Evolutionary conservation across 306 rosid species (phyloP), one percentile per base, ranked within the genome.

Genomic region (Rubus parviflorus): DNA sequence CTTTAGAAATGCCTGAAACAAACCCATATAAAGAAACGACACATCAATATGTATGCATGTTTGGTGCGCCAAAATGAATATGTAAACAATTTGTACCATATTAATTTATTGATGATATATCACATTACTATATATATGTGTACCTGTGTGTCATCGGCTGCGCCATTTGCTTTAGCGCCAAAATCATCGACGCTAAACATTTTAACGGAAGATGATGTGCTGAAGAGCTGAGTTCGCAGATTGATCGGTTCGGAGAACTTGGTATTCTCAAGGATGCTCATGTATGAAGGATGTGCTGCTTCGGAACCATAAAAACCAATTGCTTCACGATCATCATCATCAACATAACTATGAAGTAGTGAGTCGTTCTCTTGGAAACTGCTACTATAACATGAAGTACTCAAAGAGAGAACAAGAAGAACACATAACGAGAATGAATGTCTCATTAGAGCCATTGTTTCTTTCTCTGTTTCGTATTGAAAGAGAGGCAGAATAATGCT

Each of bases 1-100:
- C 81, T 88, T 83, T 74, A 48, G 5, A 68, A 93, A 93, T 62
- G 97, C 92, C 96, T 93, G 51, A 75, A 77, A 53, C 75, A 37
- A 41, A 41, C 19, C 30, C 7, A 58, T 9, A 38, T 11, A 25
- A 19, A 15, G 20, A 41, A 40, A 4, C 19, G 47, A 14, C 45
- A 54, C 41, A 41, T 30, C 54, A 16, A 4, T 30, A 30, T 30
- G 35, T 2, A 30, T 30, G 35, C 2, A 1, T 1, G 2, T 30
- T 30, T 30, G 35, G 35, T 30, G 1, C 35, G 35, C 35, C 35
- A 30, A 42, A 42, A 42, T 42, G 7, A 5, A 4, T 42, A 42
- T 42, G 8, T 42, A 30, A 64, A 64, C 20, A 37, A 62, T 15
- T 62, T 62, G 43, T 62, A 25, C 19, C 67, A 61, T 61, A 61